These are phyloP conservation scores for Scalesia atractyloides DNA, from an alignment of 129 eudicot genomes.

Conservation along the genomic window DNA sequence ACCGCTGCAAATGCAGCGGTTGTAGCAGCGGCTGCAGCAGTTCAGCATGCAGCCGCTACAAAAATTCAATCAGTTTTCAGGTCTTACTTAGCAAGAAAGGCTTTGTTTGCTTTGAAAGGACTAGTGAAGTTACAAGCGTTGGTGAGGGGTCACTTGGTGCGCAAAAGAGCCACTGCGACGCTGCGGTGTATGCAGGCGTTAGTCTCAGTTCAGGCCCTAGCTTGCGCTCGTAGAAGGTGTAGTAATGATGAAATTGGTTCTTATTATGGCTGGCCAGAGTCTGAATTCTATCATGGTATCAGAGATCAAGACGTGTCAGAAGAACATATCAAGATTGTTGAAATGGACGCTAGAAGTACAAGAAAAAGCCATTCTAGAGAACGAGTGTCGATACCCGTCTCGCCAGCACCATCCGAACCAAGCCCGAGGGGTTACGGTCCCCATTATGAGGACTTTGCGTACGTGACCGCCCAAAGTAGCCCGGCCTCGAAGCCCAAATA, in stretches of 20 bases:
- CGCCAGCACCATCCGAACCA: slow-evolving; percentile 75
- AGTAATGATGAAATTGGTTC: slow-evolving; percentile 25
- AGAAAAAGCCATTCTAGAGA: slow-evolving; percentile 64
- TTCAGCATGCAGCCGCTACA: slow-evolving; percentile 65
- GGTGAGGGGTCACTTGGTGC: slow-evolving; percentile 87
- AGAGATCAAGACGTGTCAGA: slow-evolving; percentile 42
- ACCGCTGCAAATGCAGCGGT: slow-evolving; percentile 65
- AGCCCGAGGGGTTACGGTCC: slow-evolving; percentile 70
- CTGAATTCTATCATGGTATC: slow-evolving; percentile 24
- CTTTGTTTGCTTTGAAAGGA: slow-evolving; percentile 87
- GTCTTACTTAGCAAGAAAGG: slow-evolving; percentile 88
- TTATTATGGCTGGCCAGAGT: slow-evolving; percentile 30
- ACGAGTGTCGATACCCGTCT: slow-evolving; percentile 45
- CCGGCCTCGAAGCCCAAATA: slow-evolving; percentile 62
- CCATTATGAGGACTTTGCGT: slow-evolving; percentile 67
- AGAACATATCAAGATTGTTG: slow-evolving; percentile 88
- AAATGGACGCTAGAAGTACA: slow-evolving; percentile 73
- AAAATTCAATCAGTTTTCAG: slow-evolving; percentile 79
- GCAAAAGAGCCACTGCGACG: slow-evolving; percentile 84
- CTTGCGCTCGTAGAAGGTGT: slow-evolving; percentile 70
- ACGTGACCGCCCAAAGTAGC: slow-evolving; percentile 60
- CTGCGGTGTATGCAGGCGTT: slow-evolving; percentile 90
- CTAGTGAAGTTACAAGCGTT: slow-evolving; percentile 89
- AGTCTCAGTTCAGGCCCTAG: slow-evolving; percentile 75
- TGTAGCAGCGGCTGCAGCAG: slow-evolving; percentile 56